Evolutionary conservation across 805 yeast species (phyloP), one percentile per base, ranked within the genome.

Genomic region (Yamadazyma philogaea): DNA sequence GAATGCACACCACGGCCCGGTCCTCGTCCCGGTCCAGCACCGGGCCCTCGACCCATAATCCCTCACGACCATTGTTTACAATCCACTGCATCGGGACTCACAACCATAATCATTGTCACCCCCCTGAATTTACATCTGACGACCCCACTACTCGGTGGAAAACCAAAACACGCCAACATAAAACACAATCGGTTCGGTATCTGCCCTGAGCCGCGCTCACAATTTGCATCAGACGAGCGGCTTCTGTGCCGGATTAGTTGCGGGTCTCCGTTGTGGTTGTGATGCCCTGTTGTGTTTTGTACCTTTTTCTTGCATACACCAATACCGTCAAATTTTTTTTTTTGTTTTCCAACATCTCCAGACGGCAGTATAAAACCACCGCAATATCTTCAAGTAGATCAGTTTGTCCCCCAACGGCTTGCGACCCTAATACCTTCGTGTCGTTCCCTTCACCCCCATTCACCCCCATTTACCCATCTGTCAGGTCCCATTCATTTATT

Each of bases 301-400:
- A 34, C 37, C 37, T 34, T 33, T 33, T 33, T 33, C 15, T 33
- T 12, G 11, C 20, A 27, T 27, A n/a, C n/a, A n/a, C 10, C 26
- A 16, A 30, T 16, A 30, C 7, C 33, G 15, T n/a, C 15, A 30
- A 30, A 30, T 30, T 30, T 30, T 30, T 7, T 22, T 22, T 22
- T 22, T 22, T 22, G 10, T 22, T 22, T 22, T 22, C 10, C 26
- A 10, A 22, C 10, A 22, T 7, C 26, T 7, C 7, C 7, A 22
- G 26, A 11, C n/a, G 28, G 12, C 28, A n/a, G 12, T 33, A 33
- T 33, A 33, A 33, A 33, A 18, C 36, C 21, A 19, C 19, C 36
- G 26, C 26, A 7, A 18, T 33, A 7, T 19, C 36, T 26, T 14
- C 3, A 15, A 30, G 3, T n/a, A 14, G 3, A 30, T 30, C 16